Evolutionary conservation across 2,329 filamentous ascomycete genomes (phyloP).

Genomic region (Botryosphaeria agaves): DNA sequence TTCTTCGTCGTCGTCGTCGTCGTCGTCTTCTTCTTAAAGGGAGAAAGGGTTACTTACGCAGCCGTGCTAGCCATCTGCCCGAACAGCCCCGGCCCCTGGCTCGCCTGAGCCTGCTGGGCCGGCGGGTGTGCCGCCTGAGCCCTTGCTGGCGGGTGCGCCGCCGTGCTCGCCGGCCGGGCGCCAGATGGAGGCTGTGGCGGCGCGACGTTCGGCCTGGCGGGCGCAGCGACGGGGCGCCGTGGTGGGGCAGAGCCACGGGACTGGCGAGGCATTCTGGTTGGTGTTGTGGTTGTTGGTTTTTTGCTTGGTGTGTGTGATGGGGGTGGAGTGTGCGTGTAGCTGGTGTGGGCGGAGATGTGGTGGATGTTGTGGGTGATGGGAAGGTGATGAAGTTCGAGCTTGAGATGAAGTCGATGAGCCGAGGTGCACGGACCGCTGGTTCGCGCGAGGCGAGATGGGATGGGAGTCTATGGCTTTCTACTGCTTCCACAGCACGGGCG

Average conservation of each 20-base stretch:
- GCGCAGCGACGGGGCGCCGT: constrained; percentile 50
- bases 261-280: constrained; percentile 29
- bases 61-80: constrained; percentile 96
- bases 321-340: neutral
- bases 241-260: constrained; percentile 25
- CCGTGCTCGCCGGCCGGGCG: constrained; percentile 31
- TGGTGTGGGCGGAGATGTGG: neutral
- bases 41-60: constrained; percentile 51
- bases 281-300: constrained; percentile 2
- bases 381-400: neutral
- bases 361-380: neutral
- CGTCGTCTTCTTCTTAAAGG: neutral
- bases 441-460: too few relatives aligned
- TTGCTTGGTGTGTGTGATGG: neutral
- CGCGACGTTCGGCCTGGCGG: constrained; percentile 21
- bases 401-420: neutral
- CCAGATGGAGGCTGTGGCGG: constrained; percentile 1
- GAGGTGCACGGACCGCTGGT: too few relatives aligned
- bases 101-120: constrained; percentile 20
- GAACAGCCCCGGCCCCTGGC: constrained; percentile 67
- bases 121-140: constrained; percentile 27
- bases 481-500: too few relatives aligned
- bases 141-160: constrained; percentile 24
- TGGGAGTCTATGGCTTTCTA: too few relatives aligned
- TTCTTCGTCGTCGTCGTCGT: constrained; percentile 6